A percentile compares a stretch with the other conserved stretches of the same genome.
These are phyloP conservation scores for Ophiostoma sp. DNA, from an alignment of 2,329 filamentous ascomycete genomes.

Conservation along the genomic window DNA sequence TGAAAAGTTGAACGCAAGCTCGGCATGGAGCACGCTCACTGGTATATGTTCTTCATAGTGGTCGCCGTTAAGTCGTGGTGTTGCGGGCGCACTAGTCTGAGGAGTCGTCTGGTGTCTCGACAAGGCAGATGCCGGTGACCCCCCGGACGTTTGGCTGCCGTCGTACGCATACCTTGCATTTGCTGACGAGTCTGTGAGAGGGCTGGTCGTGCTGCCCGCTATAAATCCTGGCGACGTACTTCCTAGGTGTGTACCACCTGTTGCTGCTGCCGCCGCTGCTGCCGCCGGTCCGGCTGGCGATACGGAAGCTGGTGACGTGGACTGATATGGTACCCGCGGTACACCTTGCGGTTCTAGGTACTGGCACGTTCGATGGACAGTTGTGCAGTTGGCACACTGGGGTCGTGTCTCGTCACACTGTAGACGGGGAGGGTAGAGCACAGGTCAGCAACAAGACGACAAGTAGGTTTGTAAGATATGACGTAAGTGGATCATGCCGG, in stretches of 20 bases:
- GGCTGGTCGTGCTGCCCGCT: not conserved
- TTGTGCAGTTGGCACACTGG: constrained; percentile 32
- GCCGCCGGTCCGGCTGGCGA: not conserved
- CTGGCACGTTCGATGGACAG: constrained; percentile 30
- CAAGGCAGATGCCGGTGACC: constrained; percentile 14
- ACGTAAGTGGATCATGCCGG: not conserved
- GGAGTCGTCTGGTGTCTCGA: constrained; percentile 16
- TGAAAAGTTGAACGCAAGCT: constrained; percentile 30
- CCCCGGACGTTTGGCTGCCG: not conserved
- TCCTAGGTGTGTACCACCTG: too few relatives aligned
- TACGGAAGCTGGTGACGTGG: not conserved
- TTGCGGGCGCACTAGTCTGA: constrained; percentile 18
- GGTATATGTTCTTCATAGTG: constrained; percentile 16
- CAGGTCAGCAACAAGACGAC: not conserved
- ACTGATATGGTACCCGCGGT: not conserved
- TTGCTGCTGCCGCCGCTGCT: constrained; percentile 20
- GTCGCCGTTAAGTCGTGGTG: constrained; percentile 13
- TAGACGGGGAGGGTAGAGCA: not conserved
- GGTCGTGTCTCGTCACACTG: constrained; percentile 34
- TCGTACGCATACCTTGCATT: constrained; percentile 8
- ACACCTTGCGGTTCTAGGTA: constrained; percentile 21
- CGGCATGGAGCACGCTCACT: constrained; percentile 31
- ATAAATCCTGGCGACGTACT: not conserved
- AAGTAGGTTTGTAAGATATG: not conserved
- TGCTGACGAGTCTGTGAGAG: constrained; percentile 18